Base-by-base conservation (phyloP, 2,329 filamentous ascomycete genomes). In the Berkeleyomyces rouxiae region DNA sequence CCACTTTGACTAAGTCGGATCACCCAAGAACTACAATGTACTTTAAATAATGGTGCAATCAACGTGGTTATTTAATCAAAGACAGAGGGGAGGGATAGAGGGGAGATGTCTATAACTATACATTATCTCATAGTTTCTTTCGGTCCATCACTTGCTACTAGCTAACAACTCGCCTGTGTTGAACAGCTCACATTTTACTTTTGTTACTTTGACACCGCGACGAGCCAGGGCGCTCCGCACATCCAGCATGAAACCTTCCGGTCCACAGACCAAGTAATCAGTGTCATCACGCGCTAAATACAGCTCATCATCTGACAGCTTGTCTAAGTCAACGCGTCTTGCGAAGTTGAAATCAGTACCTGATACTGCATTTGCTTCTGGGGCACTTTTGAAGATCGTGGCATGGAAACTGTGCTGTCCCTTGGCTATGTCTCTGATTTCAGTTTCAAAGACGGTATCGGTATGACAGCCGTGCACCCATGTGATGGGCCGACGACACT, bases 191-290 rank as follows among this genome's bases (percentile, higher is more conserved):
- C 88, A 77, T 68, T 83, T 79, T 62, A 88, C 78, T 67, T 82
- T 79, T 39, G 77, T 77, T n/a, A 72, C 71, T 1, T 75, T 71
- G 1, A 90, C 84, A 0, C 84, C 85, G 62, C 75, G 72, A 2
- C 68, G 73, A 67, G 77, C 72, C 63, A 90, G 74, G 67, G 74
- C 77, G 6, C 72, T 71, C 66, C 81, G 75, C 31, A 81, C 74
- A 44, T 82, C 79, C 7, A 77, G 68, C 88, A 91, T 91, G 75
- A 90, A 91, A 6, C 71, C 70, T 65, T 78, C 77, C 0, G 87
- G 87, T 0, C 87, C 88, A 69, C 88, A 91, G 61, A 88, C 74
- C 67, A 81, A 90, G 71, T 90, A 91, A 68, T 83, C 76, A 0
- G 87, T 77, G 51, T 72, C 72, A 0, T 71, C 59, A 67, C 85